These are phyloP conservation scores for Phaeosphaeria sp. DNA, from an alignment of 2,329 filamentous ascomycete genomes.

Conservation along the genomic window DNA sequence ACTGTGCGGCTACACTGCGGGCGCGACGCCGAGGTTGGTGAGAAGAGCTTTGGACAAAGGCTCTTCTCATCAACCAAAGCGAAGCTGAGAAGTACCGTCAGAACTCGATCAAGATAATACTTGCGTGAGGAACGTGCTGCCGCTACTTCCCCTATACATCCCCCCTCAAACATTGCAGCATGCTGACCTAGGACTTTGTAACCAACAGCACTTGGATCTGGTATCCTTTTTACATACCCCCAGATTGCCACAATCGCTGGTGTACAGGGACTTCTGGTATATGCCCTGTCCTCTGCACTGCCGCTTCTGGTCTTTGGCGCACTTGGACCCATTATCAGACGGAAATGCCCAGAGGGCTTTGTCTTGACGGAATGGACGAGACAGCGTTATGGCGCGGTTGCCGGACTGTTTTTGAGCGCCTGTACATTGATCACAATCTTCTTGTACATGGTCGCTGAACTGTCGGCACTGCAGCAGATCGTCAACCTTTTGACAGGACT, in stretches of 20 bases:
- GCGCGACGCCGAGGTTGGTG: slow-evolving; percentile 64
- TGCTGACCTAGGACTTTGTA: slow-evolving; percentile 43
- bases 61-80: slow-evolving; percentile 41
- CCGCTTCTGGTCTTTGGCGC: slow-evolving; percentile 77
- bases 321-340: slow-evolving; percentile 77
- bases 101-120: slow-evolving; percentile 99
- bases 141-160: slow-evolving; percentile 66
- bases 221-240: slow-evolving; percentile 83
- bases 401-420: slow-evolving; percentile 76
- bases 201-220: slow-evolving; percentile 75
- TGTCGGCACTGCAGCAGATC: slow-evolving; percentile 82
- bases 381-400: slow-evolving; percentile 73
- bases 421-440: slow-evolving; percentile 83
- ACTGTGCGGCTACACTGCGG: slow-evolving; percentile 77
- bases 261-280: slow-evolving; percentile 78
- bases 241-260: slow-evolving; percentile 80
- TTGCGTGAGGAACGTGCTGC: slow-evolving; percentile 98
- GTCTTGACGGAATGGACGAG: slow-evolving; percentile 85
- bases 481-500: slow-evolving; percentile 76
- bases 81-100: slow-evolving; percentile 96
- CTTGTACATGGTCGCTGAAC: slow-evolving; percentile 84
- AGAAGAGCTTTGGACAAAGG: slow-evolving; percentile 1
- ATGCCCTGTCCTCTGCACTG: slow-evolving; percentile 73
- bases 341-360: slow-evolving; percentile 82
- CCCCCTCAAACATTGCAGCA: slow-evolving; percentile 20